Base-by-base conservation (phyloP, 768 basidiomycete species). In the Strobilomyces dryophilus region DNA sequence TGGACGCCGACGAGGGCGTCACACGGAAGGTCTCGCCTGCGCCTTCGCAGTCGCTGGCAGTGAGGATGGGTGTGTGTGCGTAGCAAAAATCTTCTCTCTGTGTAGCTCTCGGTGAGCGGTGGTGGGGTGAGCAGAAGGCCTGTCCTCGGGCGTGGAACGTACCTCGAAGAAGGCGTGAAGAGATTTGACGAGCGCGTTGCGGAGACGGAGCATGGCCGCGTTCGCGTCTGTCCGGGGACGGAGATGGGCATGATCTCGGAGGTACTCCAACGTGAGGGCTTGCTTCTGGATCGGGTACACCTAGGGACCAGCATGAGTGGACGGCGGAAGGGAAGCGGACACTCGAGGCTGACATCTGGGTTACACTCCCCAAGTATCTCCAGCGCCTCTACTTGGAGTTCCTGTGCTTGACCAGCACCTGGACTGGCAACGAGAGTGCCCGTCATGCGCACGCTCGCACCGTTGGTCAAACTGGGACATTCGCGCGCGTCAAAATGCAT, bases 271-370 rank as follows among this genome's bases (percentile, higher is more conserved):
- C 2, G 89, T 82, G 11, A 92, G 77, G 27, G 83, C 70, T 69
- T 98, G 85, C 67, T 97, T 98, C 70, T 95, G 95, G 47, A 97
- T 92, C 0, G 93, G 93, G 69, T 95, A 98, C 43, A 71, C 73
- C 93, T 93, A 50, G 4, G 8, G 40, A 49, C 35, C 24, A 42
- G 29, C 4, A 15, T 67, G 45, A 62, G 47, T 35, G 17, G 45
- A 27, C 10, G 32, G 17, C 32, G 43, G 40, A 37, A 18, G 6
- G 17, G 47, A 8, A 6, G 9, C 29, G 9, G 8, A 48, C 2
- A 20, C 4, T 2, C 11, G 40, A 32, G 11, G 57, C 71, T 50
- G 51, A 84, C 84, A 57, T 80, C 79, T n/a, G 80, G 73, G 57
- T 83, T 73, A 59, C 81, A 85, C 36, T 66, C 71, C n/a, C 84